phyloP scores from a whole-genome alignment of 2,329 filamentous ascomycete genomes.

The Phoma herbarum region DNA sequence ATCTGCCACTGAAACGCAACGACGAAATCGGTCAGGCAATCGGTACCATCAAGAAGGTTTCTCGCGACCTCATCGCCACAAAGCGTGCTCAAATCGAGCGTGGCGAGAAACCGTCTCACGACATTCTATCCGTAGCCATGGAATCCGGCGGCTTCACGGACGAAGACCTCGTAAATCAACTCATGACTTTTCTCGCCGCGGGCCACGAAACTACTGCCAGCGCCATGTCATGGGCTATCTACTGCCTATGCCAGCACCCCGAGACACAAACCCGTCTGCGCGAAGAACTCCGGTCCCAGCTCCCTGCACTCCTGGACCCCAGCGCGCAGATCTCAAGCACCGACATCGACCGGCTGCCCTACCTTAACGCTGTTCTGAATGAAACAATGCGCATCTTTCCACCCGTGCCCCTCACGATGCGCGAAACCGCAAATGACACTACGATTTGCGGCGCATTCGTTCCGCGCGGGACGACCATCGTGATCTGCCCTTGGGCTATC shows the following conservation, averaged over 20 bases:
- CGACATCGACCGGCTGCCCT: constrained; percentile 77
- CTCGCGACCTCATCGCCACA: constrained; percentile 71
- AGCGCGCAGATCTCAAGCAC: constrained; percentile 58
- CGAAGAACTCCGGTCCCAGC: constrained; percentile 58
- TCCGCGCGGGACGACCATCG: constrained; percentile 74
- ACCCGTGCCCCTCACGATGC: constrained; percentile 75
- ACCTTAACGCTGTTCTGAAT: constrained; percentile 77
- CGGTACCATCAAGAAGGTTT: constrained; percentile 63
- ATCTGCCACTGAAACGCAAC: constrained; percentile 76
- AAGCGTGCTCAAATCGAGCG: constrained; percentile 69
- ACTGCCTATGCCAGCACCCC: constrained; percentile 61
- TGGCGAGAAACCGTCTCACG: constrained; percentile 61
- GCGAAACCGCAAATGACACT: constrained; percentile 71
- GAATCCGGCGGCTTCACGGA: constrained; percentile 78
- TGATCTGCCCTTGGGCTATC: constrained; percentile 71
- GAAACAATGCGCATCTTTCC: constrained; percentile 78
- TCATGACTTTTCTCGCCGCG: constrained; percentile 89
- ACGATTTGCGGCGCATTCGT: constrained; percentile 71
- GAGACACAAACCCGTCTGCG: constrained; percentile 60
- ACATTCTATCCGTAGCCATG: constrained; percentile 84
- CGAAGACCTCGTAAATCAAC: constrained; percentile 83
- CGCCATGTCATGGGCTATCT: constrained; percentile 63
- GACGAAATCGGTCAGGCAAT: constrained; percentile 49
- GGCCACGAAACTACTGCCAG: constrained; percentile 66
- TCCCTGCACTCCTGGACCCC: constrained; percentile 54